Evolutionary conservation across 2,329 filamentous ascomycete genomes (phyloP), one percentile per base, ranked within the genome.

Genomic region (Gliomastix tumulicola): DNA sequence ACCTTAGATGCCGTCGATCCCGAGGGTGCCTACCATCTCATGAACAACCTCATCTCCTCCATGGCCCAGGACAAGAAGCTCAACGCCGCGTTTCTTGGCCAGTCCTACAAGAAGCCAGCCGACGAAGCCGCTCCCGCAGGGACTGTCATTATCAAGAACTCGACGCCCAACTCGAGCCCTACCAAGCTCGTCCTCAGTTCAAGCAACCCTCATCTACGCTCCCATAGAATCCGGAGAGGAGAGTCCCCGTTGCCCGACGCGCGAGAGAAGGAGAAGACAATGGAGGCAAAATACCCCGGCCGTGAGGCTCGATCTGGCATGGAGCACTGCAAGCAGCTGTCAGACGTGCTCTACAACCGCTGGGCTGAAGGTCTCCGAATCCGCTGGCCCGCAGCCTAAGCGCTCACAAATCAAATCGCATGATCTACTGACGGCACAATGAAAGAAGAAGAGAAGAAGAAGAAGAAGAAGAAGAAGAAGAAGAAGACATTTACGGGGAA

Each of bases 311-410:
- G 63, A 32, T 74, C 79, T 2, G 90, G 88, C 3, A 90, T 96
- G 86, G 89, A 96, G 59, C 90, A 96, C 60, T 85, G 84, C 46
- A 87, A 88, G 53, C 79, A 94, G 55, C 70, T 97, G 25, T 87
- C 86, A 2, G 88, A 96, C 56, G 86, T 94, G 16, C 74, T 98
- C 16, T 97, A 96, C 62, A 79, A 82, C 13, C 77, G 90, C 30
- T 98, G 92, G 92, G 79, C 82, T 4, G 86, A 94, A 40, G 88
- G 88, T 3, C 65, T 97, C 49, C 79, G 81, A 44, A 72, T 76
- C 37, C 70, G 84, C 38, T 89, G 84, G 84, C 71, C 71, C 4
- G 65, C 63, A 5, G 45, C 63, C 15, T 64, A 40, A 51, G 30
- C 25, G n/a, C 25, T n/a, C n/a, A n/a, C n/a, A n/a, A n/a, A n/a